Evolutionary conservation across 257 asterid species (phyloP), one percentile per base, ranked within the genome.

Genomic region (Lantana camara): DNA sequence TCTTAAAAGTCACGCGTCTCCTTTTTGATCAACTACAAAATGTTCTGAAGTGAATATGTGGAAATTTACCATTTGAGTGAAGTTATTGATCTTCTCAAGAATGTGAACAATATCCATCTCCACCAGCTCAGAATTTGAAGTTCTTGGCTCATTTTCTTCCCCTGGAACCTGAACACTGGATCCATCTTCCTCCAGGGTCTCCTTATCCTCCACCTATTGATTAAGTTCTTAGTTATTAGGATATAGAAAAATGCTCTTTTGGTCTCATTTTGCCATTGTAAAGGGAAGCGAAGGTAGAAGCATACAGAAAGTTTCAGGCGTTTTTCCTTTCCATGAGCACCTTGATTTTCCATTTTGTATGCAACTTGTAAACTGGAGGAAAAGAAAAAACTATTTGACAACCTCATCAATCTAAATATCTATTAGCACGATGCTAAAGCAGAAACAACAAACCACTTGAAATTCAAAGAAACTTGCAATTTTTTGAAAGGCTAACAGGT

Each of bases 81-180:
- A 89, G 60, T 60, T 63, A 27, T 82, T 68, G 66, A 93, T 93
- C 89, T 84, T 90, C 17, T 85, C 96, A 32, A 85, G 90, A 79
- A 93, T 84, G 60, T 73, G 80, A 73, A 87, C 80, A 74, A 93
- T 83, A 72, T 93, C 92, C 50, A 75, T 79, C 66, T 83, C 84
- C 69, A 85, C 68, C 75, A 79, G 87, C 66, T 90, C 95, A 20
- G 96, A 90, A 59, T 73, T 79, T 70, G 73, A 45, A 60, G 73
- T 48, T 50, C 64, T 59, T 37, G 63, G 66, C 54, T 69, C 95
- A 56, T 67, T 71, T 63, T 79, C 98, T 65, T 89, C 94, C 30
- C 68, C 90, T 48, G 75, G 56, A 68, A 68, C 67, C 72, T 72
- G 75, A n/a, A 29, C 63, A 47, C 12, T 21, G 10, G 81, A 65